Percentiles rank a stretch among this genome's conserved stretches.
phyloP scores from a whole-genome alignment of 345 rosid genomes.

The Hirschfeldia incana region DNA sequence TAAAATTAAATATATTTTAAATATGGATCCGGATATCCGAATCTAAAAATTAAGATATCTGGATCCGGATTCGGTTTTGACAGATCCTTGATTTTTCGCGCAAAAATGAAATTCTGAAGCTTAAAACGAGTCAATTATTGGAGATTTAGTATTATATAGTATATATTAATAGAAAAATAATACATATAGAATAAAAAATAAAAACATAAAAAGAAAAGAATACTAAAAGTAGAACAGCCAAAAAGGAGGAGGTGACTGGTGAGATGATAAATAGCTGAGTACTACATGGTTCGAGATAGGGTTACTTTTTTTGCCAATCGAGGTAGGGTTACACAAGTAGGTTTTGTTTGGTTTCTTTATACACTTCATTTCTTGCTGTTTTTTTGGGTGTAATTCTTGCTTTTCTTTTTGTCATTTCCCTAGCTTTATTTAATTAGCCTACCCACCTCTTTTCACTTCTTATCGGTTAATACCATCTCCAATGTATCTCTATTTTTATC shows the following conservation, averaged over 20 bases:
- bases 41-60: too few species aligned
- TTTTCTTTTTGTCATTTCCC: constrained; percentile 30
- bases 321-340: constrained; percentile 42
- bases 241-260: constrained; percentile 17
- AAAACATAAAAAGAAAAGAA: neutral
- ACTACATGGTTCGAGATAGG: constrained; percentile 36
- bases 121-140: too few species aligned
- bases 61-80: too few species aligned
- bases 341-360: constrained; percentile 30
- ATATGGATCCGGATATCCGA: too few species aligned
- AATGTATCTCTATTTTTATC: too few species aligned
- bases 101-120: too few species aligned
- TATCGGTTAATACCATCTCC: neutral
- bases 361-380: constrained; percentile 27
- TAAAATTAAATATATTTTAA: too few species aligned
- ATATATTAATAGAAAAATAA: too few species aligned
- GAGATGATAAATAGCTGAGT: constrained; percentile 24
- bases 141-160: too few species aligned
- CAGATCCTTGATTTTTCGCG: too few species aligned
- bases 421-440: constrained; percentile 27
- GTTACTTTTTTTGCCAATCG: constrained; percentile 19
- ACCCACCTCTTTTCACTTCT: constrained; percentile 13
- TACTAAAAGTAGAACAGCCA: constrained; percentile 5
- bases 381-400: constrained; percentile 15
- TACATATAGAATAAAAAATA: too few species aligned